Evolutionary conservation across 2,329 filamentous ascomycete genomes (phyloP), one percentile per base, ranked within the genome.

Genomic region (Pseudogymnoascus sp.): DNA sequence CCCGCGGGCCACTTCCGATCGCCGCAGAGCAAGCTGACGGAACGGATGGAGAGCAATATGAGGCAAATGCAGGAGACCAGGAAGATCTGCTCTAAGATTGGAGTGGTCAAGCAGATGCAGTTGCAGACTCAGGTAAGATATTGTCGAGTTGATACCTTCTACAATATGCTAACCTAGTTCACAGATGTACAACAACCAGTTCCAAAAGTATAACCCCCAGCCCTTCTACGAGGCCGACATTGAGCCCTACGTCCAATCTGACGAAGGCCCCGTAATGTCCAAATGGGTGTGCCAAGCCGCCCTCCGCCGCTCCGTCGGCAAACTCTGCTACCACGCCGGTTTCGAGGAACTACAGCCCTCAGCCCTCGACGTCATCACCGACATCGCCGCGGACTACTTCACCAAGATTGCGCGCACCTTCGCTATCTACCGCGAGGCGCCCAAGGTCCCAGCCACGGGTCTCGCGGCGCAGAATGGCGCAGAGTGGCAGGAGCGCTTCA

Each of bases 71-170:
- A 99, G 75, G 93, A 97, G 71, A 99, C 95, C 0, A 84, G 95
- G 69, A 97, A 97, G 73, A 83, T 99, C 31, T 96, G 92, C 71
- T 92, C 92, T 10, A 99, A 97, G 77, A 96, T 99, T 73, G 88
- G 91, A 60, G 91, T 99, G 66, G 95, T 99, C 74, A 99, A 97
- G 79, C 95, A 99, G 78, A 99, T 99, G 95, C 95, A 99, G 77
- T 86, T 97, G 62, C 95, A 99, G 75, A 91, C 92, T 61, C 95
- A 97, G 83, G 90, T 91, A 84, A 73, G 79, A 71, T 60, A 37
- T 3, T 26, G 39, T 2, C 18, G 5, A 16, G 11, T 16, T 54
- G 4, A 26, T 26, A 47, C 7, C 12, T 26, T n/a, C 3, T 51
- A 51, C 42, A n/a, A 5, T 51, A n/a, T 51, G 1, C 21, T 36